Percentiles rank a stretch among this genome's conserved stretches.
Conservation (phyloP, 2,329 filamentous ascomycete species). For the Colletotrichum tabaci region DNA sequence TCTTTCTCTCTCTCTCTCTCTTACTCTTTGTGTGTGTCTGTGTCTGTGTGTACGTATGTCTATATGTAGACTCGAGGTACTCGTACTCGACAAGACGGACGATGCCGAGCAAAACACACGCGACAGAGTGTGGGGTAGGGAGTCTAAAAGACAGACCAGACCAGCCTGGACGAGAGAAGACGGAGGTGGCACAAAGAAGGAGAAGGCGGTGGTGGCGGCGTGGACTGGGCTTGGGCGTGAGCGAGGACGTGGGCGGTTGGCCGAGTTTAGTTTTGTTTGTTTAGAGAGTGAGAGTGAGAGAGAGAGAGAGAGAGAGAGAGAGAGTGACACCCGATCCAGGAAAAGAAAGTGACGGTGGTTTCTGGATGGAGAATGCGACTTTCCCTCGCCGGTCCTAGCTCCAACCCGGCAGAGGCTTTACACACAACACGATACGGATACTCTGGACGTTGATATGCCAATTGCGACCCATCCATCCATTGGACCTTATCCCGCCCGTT, state of each 20-base stretch:
- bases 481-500: not conserved
- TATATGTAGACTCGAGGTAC: not conserved
- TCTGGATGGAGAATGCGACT: not conserved
- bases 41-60: too few species aligned
- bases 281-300: not conserved
- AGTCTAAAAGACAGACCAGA: slow-evolving; percentile 1
- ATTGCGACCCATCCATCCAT: not conserved
- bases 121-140: slow-evolving; percentile 38
- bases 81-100: not conserved
- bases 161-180: not conserved
- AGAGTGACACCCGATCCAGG: too few species aligned
- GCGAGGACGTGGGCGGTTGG: not conserved
- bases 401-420: not conserved
- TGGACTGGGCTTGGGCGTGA: too few species aligned
- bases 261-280: not conserved
- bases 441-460: too few species aligned
- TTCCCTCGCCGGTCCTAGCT: not conserved
- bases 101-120: slow-evolving; percentile 24
- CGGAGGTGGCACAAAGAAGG: slow-evolving; percentile 17
- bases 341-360: not conserved
- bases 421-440: too few species aligned
- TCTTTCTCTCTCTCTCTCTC: too few species aligned
- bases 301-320: too few species aligned
- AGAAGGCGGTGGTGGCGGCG: slow-evolving; percentile 10
- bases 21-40: too few species aligned